These are phyloP conservation scores for Cladophialophora immunda DNA, from an alignment of 2,329 filamentous ascomycete species.

Conservation along the genomic window DNA sequence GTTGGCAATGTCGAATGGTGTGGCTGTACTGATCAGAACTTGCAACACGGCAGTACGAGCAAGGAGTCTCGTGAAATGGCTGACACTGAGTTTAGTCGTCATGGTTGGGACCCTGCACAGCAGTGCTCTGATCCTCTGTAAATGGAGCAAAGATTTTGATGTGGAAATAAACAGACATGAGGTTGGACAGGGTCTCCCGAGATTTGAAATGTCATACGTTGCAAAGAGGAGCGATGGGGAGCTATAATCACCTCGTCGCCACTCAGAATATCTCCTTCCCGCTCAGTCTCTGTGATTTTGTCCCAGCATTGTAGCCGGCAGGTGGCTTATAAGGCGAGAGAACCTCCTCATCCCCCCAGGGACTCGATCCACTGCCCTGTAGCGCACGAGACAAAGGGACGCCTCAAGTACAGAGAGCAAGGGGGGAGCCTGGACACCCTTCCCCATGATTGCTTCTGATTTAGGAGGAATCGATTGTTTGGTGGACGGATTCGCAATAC, in stretches of 20 bases:
- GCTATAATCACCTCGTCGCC: not conserved
- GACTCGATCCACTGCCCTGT: not conserved
- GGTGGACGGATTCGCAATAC: not conserved
- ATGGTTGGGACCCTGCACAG: not conserved
- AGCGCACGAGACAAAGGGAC: not conserved
- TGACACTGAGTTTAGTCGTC: not conserved
- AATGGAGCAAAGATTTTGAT: not conserved
- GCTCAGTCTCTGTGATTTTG: not conserved
- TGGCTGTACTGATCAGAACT: not conserved
- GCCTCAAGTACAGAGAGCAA: not conserved
- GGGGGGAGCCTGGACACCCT: not conserved
- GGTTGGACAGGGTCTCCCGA: not conserved
- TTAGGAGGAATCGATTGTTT: not conserved
- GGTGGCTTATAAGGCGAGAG: not conserved
- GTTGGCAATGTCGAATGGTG: constrained; percentile 1
- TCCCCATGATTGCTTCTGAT: not conserved
- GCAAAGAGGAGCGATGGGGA: not conserved
- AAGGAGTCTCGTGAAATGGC: not conserved
- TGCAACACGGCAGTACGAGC: not conserved
- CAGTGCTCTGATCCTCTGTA: not conserved
- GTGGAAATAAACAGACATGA: not conserved
- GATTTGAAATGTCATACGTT: constrained; percentile 8
- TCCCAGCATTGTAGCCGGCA: not conserved
- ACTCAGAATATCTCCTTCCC: not conserved
- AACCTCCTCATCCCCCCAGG: not conserved